Evolutionary conservation across 192 early-diverging fungal genomes (phyloP).

Genomic region (Entomortierella parvispora): DNA sequence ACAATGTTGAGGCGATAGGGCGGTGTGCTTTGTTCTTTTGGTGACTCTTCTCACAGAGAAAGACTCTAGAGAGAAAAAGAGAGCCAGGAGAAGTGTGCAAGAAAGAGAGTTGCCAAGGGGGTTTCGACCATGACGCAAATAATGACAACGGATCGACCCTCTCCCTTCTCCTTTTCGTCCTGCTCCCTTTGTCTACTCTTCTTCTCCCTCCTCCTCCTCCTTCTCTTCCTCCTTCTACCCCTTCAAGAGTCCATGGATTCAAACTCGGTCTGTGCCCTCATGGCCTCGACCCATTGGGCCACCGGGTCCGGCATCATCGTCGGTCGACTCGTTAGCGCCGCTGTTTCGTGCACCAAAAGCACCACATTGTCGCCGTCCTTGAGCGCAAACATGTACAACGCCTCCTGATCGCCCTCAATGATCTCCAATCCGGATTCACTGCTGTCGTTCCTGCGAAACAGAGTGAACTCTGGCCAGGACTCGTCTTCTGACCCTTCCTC

Average conservation of each 20-base stretch:
- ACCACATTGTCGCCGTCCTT: slow-evolving; percentile 44
- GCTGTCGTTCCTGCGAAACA: slow-evolving; percentile 15
- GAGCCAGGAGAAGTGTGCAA: too few relatives aligned
- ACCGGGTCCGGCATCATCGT: slow-evolving; percentile 17
- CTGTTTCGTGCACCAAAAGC: slow-evolving; percentile 27
- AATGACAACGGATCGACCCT: too few relatives aligned
- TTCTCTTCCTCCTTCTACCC: too few relatives aligned
- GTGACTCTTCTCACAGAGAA: too few relatives aligned
- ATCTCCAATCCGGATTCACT: slow-evolving; percentile 17
- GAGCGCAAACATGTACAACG: slow-evolving; percentile 49
- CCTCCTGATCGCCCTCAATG: slow-evolving; percentile 45
- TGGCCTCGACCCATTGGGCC: slow-evolving; percentile 41
- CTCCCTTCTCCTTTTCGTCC: too few relatives aligned
- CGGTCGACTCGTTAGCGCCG: neutral
- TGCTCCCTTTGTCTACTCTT: too few relatives aligned
- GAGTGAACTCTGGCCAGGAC: slow-evolving; percentile 26
- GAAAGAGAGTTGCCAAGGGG: too few relatives aligned
- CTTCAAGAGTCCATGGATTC: slow-evolving; percentile 15
- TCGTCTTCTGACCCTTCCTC: slow-evolving; percentile 28
- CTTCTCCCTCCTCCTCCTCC: neutral
- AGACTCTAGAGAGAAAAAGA: too few relatives aligned
- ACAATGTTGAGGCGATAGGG: too few relatives aligned
- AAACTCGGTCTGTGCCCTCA: slow-evolving; percentile 41
- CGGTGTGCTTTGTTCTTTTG: too few relatives aligned
- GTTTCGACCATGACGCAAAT: too few relatives aligned